Conservation (phyloP, 2,329 filamentous ascomycete species). For the Curvularia spicifera region DNA sequence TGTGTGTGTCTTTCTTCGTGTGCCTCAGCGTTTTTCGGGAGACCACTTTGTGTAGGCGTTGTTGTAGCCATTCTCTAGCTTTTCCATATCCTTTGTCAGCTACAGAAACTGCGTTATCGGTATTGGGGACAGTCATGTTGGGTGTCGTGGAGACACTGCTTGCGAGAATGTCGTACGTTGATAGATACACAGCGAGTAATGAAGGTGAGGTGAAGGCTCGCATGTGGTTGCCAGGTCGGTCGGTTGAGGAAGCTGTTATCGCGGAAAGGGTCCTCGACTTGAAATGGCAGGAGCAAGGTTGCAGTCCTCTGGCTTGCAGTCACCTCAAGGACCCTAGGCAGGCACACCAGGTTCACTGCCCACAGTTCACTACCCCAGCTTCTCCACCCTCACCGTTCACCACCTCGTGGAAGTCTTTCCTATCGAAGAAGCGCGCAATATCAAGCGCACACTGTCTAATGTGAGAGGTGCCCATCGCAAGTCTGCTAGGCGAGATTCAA, state of each 20-base stretch:
- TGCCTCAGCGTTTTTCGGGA: conserved; percentile 22
- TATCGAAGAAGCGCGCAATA: not conserved
- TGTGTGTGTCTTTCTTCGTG: not conserved
- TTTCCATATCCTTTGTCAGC: conserved; percentile 23
- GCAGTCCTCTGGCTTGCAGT: not conserved
- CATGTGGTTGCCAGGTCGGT: not conserved
- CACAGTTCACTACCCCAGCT: no score
- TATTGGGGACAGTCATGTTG: conserved; percentile 33
- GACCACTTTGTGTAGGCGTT: conserved; percentile 29
- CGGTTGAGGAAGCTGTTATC: not conserved
- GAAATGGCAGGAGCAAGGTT: conserved; percentile 5
- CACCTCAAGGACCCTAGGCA: not conserved
- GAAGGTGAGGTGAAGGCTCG: conserved; percentile 4
- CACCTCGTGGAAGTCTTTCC: not conserved
- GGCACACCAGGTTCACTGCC: not conserved
- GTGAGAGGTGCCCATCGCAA: no score
- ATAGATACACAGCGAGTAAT: conserved; percentile 21
- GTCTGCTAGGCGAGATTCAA: not conserved
- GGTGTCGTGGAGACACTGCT: conserved; percentile 14
- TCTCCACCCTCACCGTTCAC: not conserved
- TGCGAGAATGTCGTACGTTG: conserved; percentile 23
- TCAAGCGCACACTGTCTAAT: not conserved
- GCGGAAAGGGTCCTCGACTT: not conserved
- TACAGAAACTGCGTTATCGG: conserved; percentile 20
- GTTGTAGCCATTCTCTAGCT: conserved; percentile 37